phyloP scores from a whole-genome alignment of 306 rosid species.

The Castanea mollissima region DNA sequence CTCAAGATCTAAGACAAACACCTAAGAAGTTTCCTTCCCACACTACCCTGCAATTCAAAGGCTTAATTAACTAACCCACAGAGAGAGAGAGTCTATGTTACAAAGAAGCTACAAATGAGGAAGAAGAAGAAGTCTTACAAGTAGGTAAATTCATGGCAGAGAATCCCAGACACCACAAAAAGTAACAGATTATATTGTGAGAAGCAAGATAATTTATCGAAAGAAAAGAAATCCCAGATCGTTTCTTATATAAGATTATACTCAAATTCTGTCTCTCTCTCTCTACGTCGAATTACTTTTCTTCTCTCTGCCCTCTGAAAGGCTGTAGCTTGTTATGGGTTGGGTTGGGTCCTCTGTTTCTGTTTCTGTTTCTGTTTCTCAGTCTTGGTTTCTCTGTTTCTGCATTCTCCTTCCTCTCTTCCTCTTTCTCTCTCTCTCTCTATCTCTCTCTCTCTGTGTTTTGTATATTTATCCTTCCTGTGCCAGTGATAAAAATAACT shows the following conservation, averaged over 20 bases:
- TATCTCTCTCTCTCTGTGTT: not conserved
- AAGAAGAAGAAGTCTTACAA: slow-evolving; percentile 29
- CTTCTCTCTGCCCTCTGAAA: not conserved
- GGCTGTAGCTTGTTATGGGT: not conserved
- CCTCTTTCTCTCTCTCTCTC: not conserved
- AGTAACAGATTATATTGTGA: not conserved
- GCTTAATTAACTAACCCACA: slow-evolving; percentile 7
- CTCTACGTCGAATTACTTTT: not conserved
- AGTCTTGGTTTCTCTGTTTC: slow-evolving; percentile 2
- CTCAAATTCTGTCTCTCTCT: not conserved
- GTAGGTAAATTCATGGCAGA: slow-evolving; percentile 27
- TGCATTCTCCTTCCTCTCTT: slow-evolving; percentile 18
- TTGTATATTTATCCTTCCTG: slow-evolving; percentile 34
- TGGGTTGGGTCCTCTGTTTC: not conserved
- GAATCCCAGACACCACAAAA: not conserved
- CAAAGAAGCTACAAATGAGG: slow-evolving; percentile 3
- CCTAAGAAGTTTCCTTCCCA: not conserved
- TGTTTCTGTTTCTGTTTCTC: not conserved
- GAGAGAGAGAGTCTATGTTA: slow-evolving; percentile 15
- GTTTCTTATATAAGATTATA: not conserved
- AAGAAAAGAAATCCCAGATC: slow-evolving; percentile 35
- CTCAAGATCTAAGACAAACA: slow-evolving; percentile 44
- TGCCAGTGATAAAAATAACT: slow-evolving; percentile 14
- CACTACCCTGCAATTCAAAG: slow-evolving; percentile 1
- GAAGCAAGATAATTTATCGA: not conserved